Evolutionary conservation across 2,329 filamentous ascomycete species (phyloP), one percentile per base, ranked within the genome.

Genomic region (Atkinsonella texensis): DNA sequence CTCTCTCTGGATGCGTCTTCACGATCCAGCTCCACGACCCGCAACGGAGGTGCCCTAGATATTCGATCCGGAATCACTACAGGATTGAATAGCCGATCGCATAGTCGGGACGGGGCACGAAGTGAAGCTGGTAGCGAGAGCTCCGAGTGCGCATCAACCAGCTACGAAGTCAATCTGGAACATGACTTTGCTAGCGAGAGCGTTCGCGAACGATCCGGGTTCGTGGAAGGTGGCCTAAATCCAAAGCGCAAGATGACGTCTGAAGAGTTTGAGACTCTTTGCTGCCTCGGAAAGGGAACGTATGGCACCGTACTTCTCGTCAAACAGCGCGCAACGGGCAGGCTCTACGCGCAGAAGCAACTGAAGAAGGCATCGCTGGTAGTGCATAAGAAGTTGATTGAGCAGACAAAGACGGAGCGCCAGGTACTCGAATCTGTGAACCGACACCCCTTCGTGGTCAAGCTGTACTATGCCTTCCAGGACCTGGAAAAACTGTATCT

Each of bases 391-490:
- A 89, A 90, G 66, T 79, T 97, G 33, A 82, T 98, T 48, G 90
- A 97, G 70, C 93, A 97, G 72, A 97, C 93, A 52, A 95, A 94
- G 75, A 97, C 91, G 2, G 93, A 98, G 72, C 86, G 93, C 48
- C 84, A 85, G 60, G 95, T 98, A 51, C 77, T 98, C 49, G 93
- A 98, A 72, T 94, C 87, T 54, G 88, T 98, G 67, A 97, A 94
- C 68, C 81, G 90, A 35, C 93, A 98, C 67, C 91, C 93, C 0
- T 98, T 98, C 65, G 90, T 98, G 46, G 93, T 98, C 57, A 97
- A 97, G 70, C 79, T 98, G 17, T 98, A 87, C 70, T 98, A 98
- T 63, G 93, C 93, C 20, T 98, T 98, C 69, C 93, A 98, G 69
- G 93, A 98, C 63, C 89, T 89, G 59, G 90, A 96, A 73, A 96